Evolutionary conservation across 345 rosid genomes (phyloP).

Genomic region (Luvunga scandens): DNA sequence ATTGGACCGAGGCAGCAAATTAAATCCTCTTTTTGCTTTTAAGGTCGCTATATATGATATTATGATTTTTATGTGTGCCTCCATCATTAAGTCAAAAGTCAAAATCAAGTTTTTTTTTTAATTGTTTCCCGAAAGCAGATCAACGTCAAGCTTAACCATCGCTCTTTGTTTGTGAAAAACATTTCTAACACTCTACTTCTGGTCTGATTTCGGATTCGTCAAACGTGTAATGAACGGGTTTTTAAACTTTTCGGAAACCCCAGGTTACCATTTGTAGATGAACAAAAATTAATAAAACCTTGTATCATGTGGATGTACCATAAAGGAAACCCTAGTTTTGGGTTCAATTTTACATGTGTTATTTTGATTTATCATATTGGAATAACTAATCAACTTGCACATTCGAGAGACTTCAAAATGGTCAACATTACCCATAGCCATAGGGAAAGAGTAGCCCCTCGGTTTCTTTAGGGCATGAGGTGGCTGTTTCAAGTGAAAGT

Average conservation of each 20-base stretch:
- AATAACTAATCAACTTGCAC: background rate
- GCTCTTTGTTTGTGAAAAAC: background rate
- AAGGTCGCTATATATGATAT: background rate
- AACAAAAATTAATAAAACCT: background rate
- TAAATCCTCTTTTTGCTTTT: too few species aligned
- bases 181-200: background rate
- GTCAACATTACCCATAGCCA: background rate
- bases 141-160: background rate
- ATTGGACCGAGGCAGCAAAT: constrained; percentile 4
- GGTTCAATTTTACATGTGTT: background rate
- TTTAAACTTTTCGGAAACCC: background rate
- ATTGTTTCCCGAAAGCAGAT: background rate
- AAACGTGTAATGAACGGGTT: background rate
- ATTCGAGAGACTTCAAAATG: background rate
- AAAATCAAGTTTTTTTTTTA: too few species aligned
- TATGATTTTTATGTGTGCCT: too few species aligned
- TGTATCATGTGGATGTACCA: background rate
- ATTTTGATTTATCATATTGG: background rate
- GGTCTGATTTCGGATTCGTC: background rate
- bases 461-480: background rate
- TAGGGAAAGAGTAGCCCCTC: background rate
- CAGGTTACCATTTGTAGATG: background rate
- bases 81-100: too few species aligned
- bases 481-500: background rate
- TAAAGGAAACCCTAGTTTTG: background rate